Base-by-base conservation (phyloP, 2,329 filamentous ascomycete genomes). In the Verticillium albo-atrum region DNA sequence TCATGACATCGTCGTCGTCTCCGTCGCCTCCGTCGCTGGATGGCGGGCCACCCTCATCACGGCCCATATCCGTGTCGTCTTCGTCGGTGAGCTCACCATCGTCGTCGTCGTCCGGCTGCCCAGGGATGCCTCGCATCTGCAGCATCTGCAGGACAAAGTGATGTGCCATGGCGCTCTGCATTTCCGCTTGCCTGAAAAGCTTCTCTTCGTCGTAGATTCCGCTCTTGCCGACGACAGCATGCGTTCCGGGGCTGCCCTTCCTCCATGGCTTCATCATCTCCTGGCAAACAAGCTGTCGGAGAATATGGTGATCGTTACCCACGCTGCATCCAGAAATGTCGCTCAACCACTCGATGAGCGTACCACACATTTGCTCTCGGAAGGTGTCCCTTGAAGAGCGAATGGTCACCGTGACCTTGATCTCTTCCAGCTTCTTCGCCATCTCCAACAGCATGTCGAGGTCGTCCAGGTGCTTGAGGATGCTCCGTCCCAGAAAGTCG, bases 351-450 rank as follows among this genome's bases (percentile, higher is more conserved):
- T 97, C 93, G 58, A 99, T 89, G 62, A 99, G 94, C 17, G 92
- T 92, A n/a, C 91, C 92, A 68, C 93, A 97, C 96, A 99, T 99
- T 72, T 98, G 91, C 72, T 99, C 95, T 61, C 95, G 85, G 76
- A 98, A 99, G 0, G 92, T 98, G 74, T 99, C 95, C 66, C 96
- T 85, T 5, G 95, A 87, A 10, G 94, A 97, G 52, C 95, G 87
- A 62, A 99, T 92, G 1, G 95, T 99, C 55, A 97, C 92, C 0
- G 95, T 98, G 60, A 99, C 87, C 71, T 96, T 93, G 73, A 99
- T 97, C 62, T 96, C 89, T 74, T 99, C 95, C 64, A 99, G 90
- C 25, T 95, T 88, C 64, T 86, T 89, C 5, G 93, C 91, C 74
- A 95, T 93, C 15, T 78, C 77, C 17, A 99, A 79, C 14, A 99